Conservation (phyloP, 495 filamentous ascomycete genomes). For the Viridothelium virens region DNA sequence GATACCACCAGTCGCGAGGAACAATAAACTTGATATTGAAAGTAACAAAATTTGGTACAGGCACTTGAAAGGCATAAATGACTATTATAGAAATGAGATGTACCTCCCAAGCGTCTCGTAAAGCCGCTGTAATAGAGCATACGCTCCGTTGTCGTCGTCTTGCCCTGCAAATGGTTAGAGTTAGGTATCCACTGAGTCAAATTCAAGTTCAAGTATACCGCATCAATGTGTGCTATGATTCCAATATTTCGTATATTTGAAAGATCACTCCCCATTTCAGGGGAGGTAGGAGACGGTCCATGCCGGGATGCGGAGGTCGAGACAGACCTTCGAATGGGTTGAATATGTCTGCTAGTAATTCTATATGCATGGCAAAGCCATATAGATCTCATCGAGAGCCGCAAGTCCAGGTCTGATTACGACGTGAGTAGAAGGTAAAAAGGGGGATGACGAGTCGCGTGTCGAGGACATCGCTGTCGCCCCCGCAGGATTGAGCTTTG, state of each 20-base stretch:
- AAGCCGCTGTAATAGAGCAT: conserved; percentile 98
- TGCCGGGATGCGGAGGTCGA: neutral
- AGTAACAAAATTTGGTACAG: neutral
- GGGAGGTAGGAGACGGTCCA: neutral
- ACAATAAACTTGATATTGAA: conserved; percentile 18
- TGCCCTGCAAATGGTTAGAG: conserved; percentile 52
- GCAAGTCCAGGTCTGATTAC: neutral
- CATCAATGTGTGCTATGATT: conserved; percentile 98
- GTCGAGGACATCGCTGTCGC: neutral
- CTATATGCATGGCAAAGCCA: neutral
- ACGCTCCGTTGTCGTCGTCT: conserved; percentile 98
- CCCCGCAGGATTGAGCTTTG: neutral
- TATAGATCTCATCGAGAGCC: neutral
- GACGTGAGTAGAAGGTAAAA: neutral
- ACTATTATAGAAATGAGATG: neutral
- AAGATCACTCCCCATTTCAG: conserved; percentile 26
- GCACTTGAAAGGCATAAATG: neutral
- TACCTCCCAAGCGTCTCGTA: conserved; percentile 77
- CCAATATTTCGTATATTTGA: conserved; percentile 83
- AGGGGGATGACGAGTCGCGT: neutral
- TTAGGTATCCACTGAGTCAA: neutral
- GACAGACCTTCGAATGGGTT: neutral
- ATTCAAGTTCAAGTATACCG: conserved; percentile 46
- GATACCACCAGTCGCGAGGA: conserved; percentile 7
- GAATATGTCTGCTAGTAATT: neutral